A percentile compares a stretch with the other conserved stretches of the same genome.
Evolutionary conservation across 2,329 filamentous ascomycete genomes (phyloP).

Genomic region (Penicillium sp.): DNA sequence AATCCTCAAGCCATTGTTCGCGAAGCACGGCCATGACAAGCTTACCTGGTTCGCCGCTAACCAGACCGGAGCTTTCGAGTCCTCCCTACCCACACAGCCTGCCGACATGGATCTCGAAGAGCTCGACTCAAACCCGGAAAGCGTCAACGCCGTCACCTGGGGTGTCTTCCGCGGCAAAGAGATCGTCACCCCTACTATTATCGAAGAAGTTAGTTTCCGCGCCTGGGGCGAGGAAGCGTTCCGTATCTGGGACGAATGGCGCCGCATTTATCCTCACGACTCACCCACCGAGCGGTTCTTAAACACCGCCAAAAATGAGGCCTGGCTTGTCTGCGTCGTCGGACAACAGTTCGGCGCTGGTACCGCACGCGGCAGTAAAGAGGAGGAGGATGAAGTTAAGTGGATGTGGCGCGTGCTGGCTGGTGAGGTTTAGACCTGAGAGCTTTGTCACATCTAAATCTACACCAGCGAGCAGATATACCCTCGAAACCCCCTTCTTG

Average conservation of each 20-base stretch:
- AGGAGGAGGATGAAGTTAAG: slow-evolving; percentile 40
- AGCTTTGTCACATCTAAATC: not conserved
- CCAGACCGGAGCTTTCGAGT: slow-evolving; percentile 71
- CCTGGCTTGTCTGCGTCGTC: slow-evolving; percentile 78
- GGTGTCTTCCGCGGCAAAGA: slow-evolving; percentile 94
- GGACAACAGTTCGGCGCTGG: slow-evolving; percentile 48
- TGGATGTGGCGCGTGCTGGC: slow-evolving; percentile 42
- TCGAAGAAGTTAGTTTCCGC: slow-evolving; percentile 89
- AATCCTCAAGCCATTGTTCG: slow-evolving; percentile 62
- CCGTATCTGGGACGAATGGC: slow-evolving; percentile 93
- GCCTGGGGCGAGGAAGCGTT: slow-evolving; percentile 97
- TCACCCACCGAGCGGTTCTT: slow-evolving; percentile 71
- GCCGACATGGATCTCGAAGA: slow-evolving; percentile 34
- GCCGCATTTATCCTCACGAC: slow-evolving; percentile 75
- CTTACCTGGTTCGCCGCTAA: slow-evolving; percentile 90
- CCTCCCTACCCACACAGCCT: slow-evolving; percentile 45
- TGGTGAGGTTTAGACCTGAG: slow-evolving; percentile 18
- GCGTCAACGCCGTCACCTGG: slow-evolving; percentile 95
- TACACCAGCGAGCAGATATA: slow-evolving; percentile 9
- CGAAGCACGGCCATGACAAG: slow-evolving; percentile 58
- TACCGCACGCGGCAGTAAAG: slow-evolving; percentile 36
- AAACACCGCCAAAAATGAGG: slow-evolving; percentile 63
- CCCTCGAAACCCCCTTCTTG: slow-evolving; percentile 7
- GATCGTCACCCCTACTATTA: slow-evolving; percentile 93
- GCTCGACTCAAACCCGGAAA: slow-evolving; percentile 40